These are phyloP conservation scores for Citrus reticulata DNA, from an alignment of 345 rosid species.

Conservation along the genomic window DNA sequence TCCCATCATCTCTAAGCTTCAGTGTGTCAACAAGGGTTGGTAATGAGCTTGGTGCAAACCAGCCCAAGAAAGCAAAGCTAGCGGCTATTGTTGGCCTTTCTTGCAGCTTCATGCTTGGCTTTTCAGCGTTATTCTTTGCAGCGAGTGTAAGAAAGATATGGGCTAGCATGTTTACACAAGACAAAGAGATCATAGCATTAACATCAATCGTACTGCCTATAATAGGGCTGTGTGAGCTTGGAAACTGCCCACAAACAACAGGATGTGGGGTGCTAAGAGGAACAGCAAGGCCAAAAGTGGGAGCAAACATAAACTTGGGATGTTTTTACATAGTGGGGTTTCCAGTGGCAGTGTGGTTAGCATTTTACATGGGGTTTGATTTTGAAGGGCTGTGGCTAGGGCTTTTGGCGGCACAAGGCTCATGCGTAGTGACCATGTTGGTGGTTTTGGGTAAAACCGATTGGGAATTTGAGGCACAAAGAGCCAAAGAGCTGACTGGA, in stretches of 20 bases:
- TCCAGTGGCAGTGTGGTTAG: conserved; percentile 59
- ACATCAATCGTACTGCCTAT: conserved; percentile 62
- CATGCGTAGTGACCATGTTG: conserved; percentile 61
- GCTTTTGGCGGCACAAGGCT: conserved; percentile 62
- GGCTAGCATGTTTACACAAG: conserved; percentile 67
- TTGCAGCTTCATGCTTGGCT: conserved; percentile 52
- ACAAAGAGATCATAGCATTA: conserved; percentile 46
- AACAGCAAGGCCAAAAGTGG: conserved; percentile 68
- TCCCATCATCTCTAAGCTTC: conserved; percentile 79
- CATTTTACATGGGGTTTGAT: conserved; percentile 48
- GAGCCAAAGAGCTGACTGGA: conserved; percentile 54
- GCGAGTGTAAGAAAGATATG: conserved; percentile 47
- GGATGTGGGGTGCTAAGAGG: conserved; percentile 78
- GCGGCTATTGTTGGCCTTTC: conserved; percentile 55
- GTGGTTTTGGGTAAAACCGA: conserved; percentile 49
- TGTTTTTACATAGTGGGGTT: conserved; percentile 64
- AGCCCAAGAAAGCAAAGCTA: conserved; percentile 47
- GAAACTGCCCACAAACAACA: conserved; percentile 79
- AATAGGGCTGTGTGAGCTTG: conserved; percentile 71
- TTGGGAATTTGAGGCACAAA: conserved; percentile 53
- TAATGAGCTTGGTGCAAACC: conserved; percentile 63
- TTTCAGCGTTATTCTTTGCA: conserved; percentile 44
- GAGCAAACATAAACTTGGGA: conserved; percentile 69
- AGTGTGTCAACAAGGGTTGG: conserved; percentile 77
- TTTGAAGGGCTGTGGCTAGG: conserved; percentile 74